These are phyloP conservation scores for Zelonia costaricensis DNA, from an alignment of 208 protist species.

Conservation along the genomic window DNA sequence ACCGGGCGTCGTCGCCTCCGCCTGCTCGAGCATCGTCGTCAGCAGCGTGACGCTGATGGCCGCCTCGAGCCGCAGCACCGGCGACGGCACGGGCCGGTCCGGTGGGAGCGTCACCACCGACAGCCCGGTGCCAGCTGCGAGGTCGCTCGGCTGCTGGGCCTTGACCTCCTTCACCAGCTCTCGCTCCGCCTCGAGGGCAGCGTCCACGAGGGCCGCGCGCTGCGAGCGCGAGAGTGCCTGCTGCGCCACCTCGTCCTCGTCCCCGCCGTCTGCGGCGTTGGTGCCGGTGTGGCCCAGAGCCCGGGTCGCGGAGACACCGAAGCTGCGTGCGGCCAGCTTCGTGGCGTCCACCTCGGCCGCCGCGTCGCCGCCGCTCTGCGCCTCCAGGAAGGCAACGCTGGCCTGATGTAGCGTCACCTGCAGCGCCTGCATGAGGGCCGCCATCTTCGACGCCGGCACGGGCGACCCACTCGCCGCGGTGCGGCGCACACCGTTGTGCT, in stretches of 20 bases:
- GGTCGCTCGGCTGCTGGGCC: not conserved
- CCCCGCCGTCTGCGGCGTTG: not conserved
- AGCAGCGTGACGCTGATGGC: constrained; percentile 61
- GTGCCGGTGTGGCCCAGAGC: not conserved
- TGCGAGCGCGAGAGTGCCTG: constrained; percentile 10
- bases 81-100: constrained; percentile 48
- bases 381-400: constrained; percentile 27
- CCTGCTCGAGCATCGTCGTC: constrained; percentile 75
- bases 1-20: constrained; percentile 40
- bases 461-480: constrained; percentile 9
- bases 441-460: constrained; percentile 45
- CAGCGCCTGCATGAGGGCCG: constrained; percentile 44
- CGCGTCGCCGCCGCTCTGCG: constrained; percentile 5
- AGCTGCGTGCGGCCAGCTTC: not conserved
- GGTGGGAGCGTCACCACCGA: constrained; percentile 53
- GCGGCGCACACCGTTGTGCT: constrained; percentile 9
- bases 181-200: constrained; percentile 27
- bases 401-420: constrained; percentile 47
- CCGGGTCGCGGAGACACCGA: not conserved
- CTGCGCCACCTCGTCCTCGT: not conserved
- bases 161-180: constrained; percentile 20
- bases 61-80: constrained; percentile 70
- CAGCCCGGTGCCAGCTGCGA: not conserved
- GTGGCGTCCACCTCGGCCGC: not conserved
- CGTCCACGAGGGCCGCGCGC: constrained; percentile 19